These are phyloP conservation scores for Trichosporon asahii DNA, from an alignment of 1,284 basidiomycete genomes.

Conservation along the genomic window DNA sequence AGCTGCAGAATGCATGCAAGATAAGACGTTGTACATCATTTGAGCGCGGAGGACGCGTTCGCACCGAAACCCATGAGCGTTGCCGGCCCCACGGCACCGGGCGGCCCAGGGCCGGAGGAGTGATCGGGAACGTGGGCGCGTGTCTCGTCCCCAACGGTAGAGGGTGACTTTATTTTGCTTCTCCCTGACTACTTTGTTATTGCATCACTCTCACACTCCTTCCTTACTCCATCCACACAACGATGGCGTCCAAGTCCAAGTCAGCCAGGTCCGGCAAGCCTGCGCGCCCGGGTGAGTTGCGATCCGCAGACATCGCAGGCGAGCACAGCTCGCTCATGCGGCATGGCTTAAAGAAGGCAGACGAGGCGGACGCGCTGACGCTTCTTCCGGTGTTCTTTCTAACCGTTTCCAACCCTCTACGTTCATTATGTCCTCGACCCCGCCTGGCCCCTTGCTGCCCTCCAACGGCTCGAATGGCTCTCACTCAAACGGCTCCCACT, in stretches of 20 bases:
- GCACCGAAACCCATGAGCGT: not conserved
- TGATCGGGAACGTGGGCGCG: conserved; percentile 1
- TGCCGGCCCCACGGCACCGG: not conserved
- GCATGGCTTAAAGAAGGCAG: not conserved
- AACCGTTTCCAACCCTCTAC: not conserved
- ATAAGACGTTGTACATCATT: not conserved
- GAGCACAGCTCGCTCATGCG: not conserved
- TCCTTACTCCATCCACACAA: not conserved
- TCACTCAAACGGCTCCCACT: too few relatives aligned
- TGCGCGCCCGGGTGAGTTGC: not conserved
- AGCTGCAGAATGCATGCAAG: not conserved
- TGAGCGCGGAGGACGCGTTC: not conserved
- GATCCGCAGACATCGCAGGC: not conserved
- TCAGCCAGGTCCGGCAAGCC: not conserved
- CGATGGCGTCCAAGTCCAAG: conserved; percentile 6
- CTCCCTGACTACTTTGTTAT: not conserved
- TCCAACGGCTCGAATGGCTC: too few relatives aligned
- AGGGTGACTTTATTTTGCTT: not conserved
- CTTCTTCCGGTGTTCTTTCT: not conserved
- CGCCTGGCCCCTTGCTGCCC: not conserved
- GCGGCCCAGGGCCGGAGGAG: too few relatives aligned
- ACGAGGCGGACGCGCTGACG: not conserved
- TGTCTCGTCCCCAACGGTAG: not conserved
- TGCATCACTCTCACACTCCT: not conserved
- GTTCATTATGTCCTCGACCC: not conserved